Conservation (phyloP, 306 rosid species). For the Acacia crassicarpa region DNA sequence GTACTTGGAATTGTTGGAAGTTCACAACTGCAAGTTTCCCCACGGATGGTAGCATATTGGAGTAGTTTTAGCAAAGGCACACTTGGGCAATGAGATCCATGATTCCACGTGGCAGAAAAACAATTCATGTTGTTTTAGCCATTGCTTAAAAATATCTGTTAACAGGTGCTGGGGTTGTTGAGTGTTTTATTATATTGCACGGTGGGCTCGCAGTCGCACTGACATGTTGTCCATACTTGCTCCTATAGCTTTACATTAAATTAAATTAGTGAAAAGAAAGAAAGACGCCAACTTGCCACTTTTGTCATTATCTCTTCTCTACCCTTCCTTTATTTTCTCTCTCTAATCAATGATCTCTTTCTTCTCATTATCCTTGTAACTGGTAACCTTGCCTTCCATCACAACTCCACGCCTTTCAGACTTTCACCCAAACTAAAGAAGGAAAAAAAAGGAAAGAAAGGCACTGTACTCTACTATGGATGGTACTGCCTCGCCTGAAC, state of each 20-base stretch:
- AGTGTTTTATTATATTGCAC: conserved; percentile 14
- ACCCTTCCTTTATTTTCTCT: conserved; percentile 25
- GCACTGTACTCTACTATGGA: conserved; percentile 27
- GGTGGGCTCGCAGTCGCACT: conserved; percentile 31
- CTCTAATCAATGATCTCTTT: conserved; percentile 31
- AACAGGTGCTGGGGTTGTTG: background rate
- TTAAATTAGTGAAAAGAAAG: conserved; percentile 47
- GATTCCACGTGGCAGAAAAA: background rate
- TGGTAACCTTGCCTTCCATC: background rate
- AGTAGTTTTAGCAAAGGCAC: background rate
- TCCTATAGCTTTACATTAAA: conserved; percentile 37
- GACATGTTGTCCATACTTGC: conserved; percentile 21
- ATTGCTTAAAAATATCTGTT: background rate
- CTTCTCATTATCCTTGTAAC: background rate
- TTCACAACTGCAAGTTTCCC: background rate
- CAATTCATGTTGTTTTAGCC: background rate
- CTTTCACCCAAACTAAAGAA: background rate
- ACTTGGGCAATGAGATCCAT: background rate
- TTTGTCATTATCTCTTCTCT: conserved; percentile 22
- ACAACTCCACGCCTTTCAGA: background rate
- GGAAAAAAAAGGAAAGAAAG: background rate
- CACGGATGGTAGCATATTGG: no score
- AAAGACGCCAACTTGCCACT: conserved; percentile 34
- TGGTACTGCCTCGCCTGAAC: conserved; percentile 29
- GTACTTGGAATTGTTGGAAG: background rate